Evolutionary conservation across 2,329 filamentous ascomycete genomes (phyloP).

Genomic region (Stagonosporopsis tanaceti): DNA sequence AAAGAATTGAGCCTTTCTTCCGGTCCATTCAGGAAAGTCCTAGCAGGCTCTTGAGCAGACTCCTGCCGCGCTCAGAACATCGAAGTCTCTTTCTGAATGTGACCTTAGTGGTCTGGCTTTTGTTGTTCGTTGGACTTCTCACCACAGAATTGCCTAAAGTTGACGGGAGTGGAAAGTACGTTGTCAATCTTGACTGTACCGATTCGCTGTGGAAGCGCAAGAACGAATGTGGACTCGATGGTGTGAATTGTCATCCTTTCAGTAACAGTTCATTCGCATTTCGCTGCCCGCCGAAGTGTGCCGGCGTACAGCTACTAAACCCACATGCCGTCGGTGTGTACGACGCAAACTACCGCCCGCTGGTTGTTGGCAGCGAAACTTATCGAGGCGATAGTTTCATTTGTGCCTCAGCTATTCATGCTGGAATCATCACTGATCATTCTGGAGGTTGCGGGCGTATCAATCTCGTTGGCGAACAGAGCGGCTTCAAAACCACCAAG

Average conservation of each 20-base stretch:
- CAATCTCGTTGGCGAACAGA: constrained; percentile 71
- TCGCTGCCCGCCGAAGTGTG: constrained; percentile 75
- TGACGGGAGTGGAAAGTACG: constrained; percentile 71
- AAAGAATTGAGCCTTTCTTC: constrained; percentile 61
- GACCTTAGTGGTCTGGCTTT: constrained; percentile 70
- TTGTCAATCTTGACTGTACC: constrained; percentile 72
- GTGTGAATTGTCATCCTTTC: constrained; percentile 78
- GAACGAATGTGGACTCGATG: constrained; percentile 77
- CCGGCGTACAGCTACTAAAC: constrained; percentile 69
- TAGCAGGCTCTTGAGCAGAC: constrained; percentile 62
- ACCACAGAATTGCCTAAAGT: constrained; percentile 64
- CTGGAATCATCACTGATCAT: constrained; percentile 73
- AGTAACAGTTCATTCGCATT: constrained; percentile 73
- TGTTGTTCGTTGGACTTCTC: constrained; percentile 72
- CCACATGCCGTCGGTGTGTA: constrained; percentile 75
- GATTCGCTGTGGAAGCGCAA: constrained; percentile 73
- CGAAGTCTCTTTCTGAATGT: constrained; percentile 63
- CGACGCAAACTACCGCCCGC: constrained; percentile 64
- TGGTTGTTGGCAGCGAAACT: constrained; percentile 66
- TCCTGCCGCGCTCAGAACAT: constrained; percentile 64
- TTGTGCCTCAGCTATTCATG: constrained; percentile 85
- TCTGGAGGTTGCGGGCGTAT: constrained; percentile 84
- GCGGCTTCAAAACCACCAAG: constrained; percentile 67
- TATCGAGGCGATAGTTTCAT: constrained; percentile 94
- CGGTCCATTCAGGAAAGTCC: constrained; percentile 72